Evolutionary conservation across 2,329 filamentous ascomycete genomes (phyloP).

Genomic region (Beauveria bassiana): DNA sequence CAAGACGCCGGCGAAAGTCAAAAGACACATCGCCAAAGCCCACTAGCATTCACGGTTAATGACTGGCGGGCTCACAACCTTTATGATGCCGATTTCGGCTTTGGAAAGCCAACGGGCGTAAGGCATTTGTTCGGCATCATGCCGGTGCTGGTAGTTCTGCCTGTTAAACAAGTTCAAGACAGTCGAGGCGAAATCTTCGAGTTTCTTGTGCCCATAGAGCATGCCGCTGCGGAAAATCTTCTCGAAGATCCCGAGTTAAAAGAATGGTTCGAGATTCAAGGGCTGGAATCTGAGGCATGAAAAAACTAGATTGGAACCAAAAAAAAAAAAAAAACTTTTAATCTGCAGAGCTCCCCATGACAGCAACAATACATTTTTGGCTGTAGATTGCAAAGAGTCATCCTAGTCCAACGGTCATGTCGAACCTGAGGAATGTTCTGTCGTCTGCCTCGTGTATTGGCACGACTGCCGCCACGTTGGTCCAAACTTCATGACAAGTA

Average conservation of each 20-base stretch:
- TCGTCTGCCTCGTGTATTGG: neutral
- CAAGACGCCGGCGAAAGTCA: neutral
- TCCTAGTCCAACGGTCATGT: too few relatives aligned
- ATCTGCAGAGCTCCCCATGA: too few relatives aligned
- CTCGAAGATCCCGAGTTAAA: neutral
- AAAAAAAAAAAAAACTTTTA: too few relatives aligned
- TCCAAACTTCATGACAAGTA: conserved; percentile 44
- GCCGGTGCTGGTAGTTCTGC: neutral
- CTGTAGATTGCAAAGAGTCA: too few relatives aligned
- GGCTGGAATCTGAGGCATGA: neutral
- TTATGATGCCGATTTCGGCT: neutral
- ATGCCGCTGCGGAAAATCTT: neutral
- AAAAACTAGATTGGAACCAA: neutral
- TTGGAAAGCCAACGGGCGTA: neutral
- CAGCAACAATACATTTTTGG: too few relatives aligned
- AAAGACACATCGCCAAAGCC: neutral
- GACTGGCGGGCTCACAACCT: neutral
- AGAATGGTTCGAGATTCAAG: neutral
- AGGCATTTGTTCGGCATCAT: neutral
- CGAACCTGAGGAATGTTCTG: too few relatives aligned
- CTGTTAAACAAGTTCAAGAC: neutral
- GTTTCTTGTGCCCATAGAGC: neutral
- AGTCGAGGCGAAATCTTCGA: neutral
- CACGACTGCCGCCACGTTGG: conserved; percentile 29
- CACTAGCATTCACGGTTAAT: neutral